Percentiles rank a stretch among this genome's conserved stretches.
Conservation (phyloP, 2,329 filamentous ascomycete genomes). For the Nigrospora osmanthi region DNA sequence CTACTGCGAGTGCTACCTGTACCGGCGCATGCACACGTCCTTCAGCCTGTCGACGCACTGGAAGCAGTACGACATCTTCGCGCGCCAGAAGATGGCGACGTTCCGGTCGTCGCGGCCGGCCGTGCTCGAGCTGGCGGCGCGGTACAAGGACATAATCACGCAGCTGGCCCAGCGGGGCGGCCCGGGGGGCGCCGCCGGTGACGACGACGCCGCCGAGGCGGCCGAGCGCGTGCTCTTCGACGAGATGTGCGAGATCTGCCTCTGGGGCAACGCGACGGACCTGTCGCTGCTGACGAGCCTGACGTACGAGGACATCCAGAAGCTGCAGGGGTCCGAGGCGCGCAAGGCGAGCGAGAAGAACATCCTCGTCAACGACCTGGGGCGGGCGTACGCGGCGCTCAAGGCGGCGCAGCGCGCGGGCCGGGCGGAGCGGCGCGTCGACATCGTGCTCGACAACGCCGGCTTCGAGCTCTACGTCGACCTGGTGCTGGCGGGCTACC, state of each 20-base stretch:
- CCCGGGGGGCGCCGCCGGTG: too few species aligned
- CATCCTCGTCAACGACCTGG: slow-evolving; percentile 82
- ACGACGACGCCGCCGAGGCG: slow-evolving; percentile 48
- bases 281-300: slow-evolving; percentile 83
- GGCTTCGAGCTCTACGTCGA: slow-evolving; percentile 98
- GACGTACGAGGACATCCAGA: slow-evolving; percentile 93
- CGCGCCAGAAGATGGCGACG: slow-evolving; percentile 81
- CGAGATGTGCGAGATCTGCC: slow-evolving; percentile 93
- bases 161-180: slow-evolving; percentile 53
- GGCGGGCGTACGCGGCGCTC: slow-evolving; percentile 61
- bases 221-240: slow-evolving; percentile 74
- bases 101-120: slow-evolving; percentile 88
- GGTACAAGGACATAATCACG: slow-evolving; percentile 66
- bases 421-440: slow-evolving; percentile 67
- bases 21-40: slow-evolving; percentile 72
- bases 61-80: slow-evolving; percentile 86
- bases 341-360: slow-evolving; percentile 85
- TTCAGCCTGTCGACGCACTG: slow-evolving; percentile 75
- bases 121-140: slow-evolving; percentile 71
- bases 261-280: slow-evolving; percentile 97
- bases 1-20: slow-evolving; percentile 90
- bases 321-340: slow-evolving; percentile 82
- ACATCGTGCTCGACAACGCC: slow-evolving; percentile 94
- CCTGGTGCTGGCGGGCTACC: slow-evolving; percentile 81
- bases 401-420: slow-evolving; percentile 55